Evolutionary conservation across 2,329 filamentous ascomycete species (phyloP), one percentile per base, ranked within the genome.

Genomic region (Triangularia setosa): DNA sequence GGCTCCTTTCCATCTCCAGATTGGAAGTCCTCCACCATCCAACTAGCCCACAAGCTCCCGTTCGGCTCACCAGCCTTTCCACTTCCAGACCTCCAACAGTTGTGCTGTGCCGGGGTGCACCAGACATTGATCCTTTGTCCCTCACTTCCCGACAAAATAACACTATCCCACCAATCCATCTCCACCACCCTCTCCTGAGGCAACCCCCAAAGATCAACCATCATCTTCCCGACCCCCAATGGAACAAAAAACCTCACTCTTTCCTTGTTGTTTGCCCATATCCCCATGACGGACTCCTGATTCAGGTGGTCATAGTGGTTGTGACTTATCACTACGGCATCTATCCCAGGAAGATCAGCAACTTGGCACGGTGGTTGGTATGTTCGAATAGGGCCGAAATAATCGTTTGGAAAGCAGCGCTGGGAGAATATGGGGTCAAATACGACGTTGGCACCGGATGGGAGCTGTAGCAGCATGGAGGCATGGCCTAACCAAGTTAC

Each of bases 401-500:
- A 76, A 16, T 75, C 73, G 44, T 79, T 78, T 0, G 81, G 81
- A 14, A 79, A 79, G 23, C 81, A 82, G 16, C 81, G 73, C 33
- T 80, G 75, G 54, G 76, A 80, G 72, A 84, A 85, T 4, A 85
- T 81, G 1, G 83, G 82, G 68, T 85, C 83, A 40, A 84, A 78
- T 2, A 85, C 58, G 25, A 58, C 68, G 44, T 8, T 27, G 11
- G 16, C 21, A 14, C 11, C 53, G 11, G 11, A 68, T 55, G 16
- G 70, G 33, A 1, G 90, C 71, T 92, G 89, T 62, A 90, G 82
- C 67, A 87, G 88, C 74, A 87, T 90, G 75, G 88, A 90, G 8
- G 90, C 90, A 73, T 92, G 90, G 7, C 90, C 90, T 1, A 92
- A 81, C 90, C 90, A 92, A 59, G 90, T 92, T 61, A 87, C 86